Base-by-base conservation (phyloP, 805 yeast species). In the Yamadazyma ubonensis region DNA sequence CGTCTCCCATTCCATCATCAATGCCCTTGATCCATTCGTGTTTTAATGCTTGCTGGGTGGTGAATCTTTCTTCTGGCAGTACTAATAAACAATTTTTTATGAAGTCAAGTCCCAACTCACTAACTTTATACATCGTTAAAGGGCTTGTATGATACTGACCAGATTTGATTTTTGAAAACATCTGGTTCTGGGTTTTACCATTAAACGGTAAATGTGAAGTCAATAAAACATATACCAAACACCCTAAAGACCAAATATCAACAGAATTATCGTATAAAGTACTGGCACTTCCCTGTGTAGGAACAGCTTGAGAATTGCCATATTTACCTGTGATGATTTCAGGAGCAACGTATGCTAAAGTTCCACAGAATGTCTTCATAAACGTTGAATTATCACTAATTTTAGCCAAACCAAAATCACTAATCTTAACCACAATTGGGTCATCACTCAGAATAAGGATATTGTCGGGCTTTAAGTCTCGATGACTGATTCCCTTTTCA, bases 241-340 rank as follows among this genome's bases (percentile, higher is more conserved):
- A 93, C 0, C 99, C 99, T 41, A 93, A 73, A 1, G 97, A 88
- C 99, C 99, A 93, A 76, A 93, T 87, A 59, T 93, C 99, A 11
- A 93, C 98, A 42, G 86, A 73, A 27, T 85, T 82, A 2, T 96
- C 87, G 55, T 93, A 93, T 41, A 40, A 32, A 19, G 45, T 25
- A n/a, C 38, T 39, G 10, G 35, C 25, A n/a, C 25, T 28, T 16
- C 48, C 51, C 26, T 41, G 47, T 9, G 39, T 44, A 3, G 34
- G 35, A 15, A 33, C 39, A n/a, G 38, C 39, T 38, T 55, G 59
- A 30, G 67, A 54, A 48, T 50, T 49, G 14, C 76, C 79, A 50
- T 67, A 73, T 44, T 76, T 76, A 2, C 81, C 81, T 4, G 77
- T 69, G 21, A 78, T 73, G 6, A 93, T 88, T 59, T 93, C 99